Base-by-base conservation (phyloP, 495 filamentous ascomycete genomes). In the Symbiotaphrina buchneri region DNA sequence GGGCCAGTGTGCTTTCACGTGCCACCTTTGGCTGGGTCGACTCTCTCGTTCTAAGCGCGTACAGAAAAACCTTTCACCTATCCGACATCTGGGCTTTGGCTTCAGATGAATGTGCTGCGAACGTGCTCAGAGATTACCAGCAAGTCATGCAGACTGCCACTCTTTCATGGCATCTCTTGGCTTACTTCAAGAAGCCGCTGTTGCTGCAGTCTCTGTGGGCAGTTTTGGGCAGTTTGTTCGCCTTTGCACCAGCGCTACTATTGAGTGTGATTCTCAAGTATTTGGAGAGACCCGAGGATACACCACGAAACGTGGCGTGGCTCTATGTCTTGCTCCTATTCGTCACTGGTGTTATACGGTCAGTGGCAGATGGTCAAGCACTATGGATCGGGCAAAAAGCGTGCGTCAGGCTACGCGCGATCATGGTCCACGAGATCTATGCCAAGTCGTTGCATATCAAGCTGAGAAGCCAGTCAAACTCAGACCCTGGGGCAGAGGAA, bases 381-480 rank as follows among this genome's bases (percentile, higher is more conserved):
- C 64, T 99, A 0, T 95, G 71, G 67, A 72, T 91, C 32, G 90
- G 90, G 11, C 74, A 90, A 27, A 90, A 79, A 47, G 79, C 94
- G 32, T 91, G 84, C 49, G 80, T 99, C 40, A 73, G 76, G 31
- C 58, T 95, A 21, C 77, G 85, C 22, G 83, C 90, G 16, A 82
- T 99, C 41, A 81, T 99, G 24, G 77, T 99, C 42, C 90, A 90
- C 28, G 90, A 99, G 46, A 83, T 99, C 23, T 99, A 95, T 47
- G 77, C 85, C 23, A 99, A 99, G 51, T 80, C 90, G 3, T 61
- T 99, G n/a, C 65, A 84, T 37, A 71, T 90, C 26, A 91, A 87
- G 48, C 84, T 78, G 55, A 30, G 45, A 47, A 17, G 41, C 39
- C 3, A 49, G 58, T 39, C 47, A 49, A 37, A 45, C 43, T 27